These are phyloP conservation scores for Brassica rapa DNA, from an alignment of 345 rosid genomes.

Conservation along the genomic window DNA sequence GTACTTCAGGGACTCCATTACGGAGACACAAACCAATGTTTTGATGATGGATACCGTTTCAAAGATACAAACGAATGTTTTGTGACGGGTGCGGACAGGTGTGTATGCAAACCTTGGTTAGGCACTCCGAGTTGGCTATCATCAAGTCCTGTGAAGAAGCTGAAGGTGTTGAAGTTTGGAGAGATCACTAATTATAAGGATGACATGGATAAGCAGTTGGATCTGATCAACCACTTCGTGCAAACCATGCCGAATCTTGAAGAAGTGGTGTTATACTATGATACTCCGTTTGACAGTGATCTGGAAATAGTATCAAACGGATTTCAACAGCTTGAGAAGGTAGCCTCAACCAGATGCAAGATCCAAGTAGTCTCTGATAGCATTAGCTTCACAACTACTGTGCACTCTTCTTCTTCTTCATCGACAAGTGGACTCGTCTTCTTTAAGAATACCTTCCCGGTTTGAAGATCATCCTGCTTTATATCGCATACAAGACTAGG, in stretches of 20 bases:
- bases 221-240: constrained; percentile 19
- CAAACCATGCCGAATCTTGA: constrained; percentile 33
- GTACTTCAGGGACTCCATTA: constrained; percentile 29
- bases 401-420: constrained; percentile 28
- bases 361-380: constrained; percentile 32
- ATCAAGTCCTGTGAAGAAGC: constrained; percentile 29
- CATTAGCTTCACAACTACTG: constrained; percentile 20
- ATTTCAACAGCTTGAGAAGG: constrained; percentile 18
- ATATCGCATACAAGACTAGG: neutral
- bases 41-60: neutral
- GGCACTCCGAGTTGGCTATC: constrained; percentile 14
- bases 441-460: constrained; percentile 1
- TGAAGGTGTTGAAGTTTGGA: constrained; percentile 30
- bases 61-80: constrained; percentile 20
- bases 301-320: neutral
- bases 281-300: constrained; percentile 15
- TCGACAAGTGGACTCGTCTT: constrained; percentile 16
- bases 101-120: constrained; percentile 25
- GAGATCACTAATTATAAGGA: neutral
- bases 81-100: neutral
- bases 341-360: constrained; percentile 33
- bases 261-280: constrained; percentile 23
- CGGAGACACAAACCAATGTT: constrained; percentile 21
- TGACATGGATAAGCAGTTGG: constrained; percentile 22
- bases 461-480: neutral